Evolutionary conservation across 2,329 filamentous ascomycete species (phyloP), one percentile per base, ranked within the genome.

Genomic region (Microdochium paspali): DNA sequence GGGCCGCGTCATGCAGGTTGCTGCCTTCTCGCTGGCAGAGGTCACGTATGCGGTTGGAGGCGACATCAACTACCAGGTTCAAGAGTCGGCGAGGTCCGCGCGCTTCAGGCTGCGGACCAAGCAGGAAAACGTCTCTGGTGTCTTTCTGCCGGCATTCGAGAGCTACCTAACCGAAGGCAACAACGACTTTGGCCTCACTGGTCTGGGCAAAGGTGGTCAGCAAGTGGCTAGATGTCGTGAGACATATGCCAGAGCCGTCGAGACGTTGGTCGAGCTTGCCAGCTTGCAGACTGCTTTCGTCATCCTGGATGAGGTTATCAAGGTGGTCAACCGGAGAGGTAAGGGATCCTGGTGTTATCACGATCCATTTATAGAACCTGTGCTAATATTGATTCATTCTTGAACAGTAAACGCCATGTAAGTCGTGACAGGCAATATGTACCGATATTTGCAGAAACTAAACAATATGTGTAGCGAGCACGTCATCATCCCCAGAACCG

Each of bases 1-100:
- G 91, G 93, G 93, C 49, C 82, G 91, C 28, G 93, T 98, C 31
- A 98, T 98, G 93, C 91, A 97, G 68, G 95, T 98, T 61, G 93
- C 93, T 35, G 90, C 93, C 43, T 97, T 98, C 71, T 97, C 91
- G 40, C 79, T 98, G 18, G 93, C 93, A 50, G 93, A 97, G 71
- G 93, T 98, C 48, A 95, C 90, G 44, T 98, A 98, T 61, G 93
- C 93, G 24, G 90, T 96, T 24, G 93, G 93, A 53, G 90, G 91
- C 60, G 87, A 95, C 61, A 95, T 98, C 59, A 87, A 86, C 52
- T 98, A 95, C 70, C 93, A 98, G 71, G 88, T 98, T 56, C 90
- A 96, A 64, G 93, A 98, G 67, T 95, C 90, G 1, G 93, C 89
- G 51, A 91, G 93, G 67, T 84, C 87, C 48, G 93, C 93, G 46